A percentile compares a stretch with the other conserved stretches of the same genome.
These are phyloP conservation scores for Fusarium nematophilum DNA, from an alignment of 2,329 filamentous ascomycete species.

Conservation along the genomic window DNA sequence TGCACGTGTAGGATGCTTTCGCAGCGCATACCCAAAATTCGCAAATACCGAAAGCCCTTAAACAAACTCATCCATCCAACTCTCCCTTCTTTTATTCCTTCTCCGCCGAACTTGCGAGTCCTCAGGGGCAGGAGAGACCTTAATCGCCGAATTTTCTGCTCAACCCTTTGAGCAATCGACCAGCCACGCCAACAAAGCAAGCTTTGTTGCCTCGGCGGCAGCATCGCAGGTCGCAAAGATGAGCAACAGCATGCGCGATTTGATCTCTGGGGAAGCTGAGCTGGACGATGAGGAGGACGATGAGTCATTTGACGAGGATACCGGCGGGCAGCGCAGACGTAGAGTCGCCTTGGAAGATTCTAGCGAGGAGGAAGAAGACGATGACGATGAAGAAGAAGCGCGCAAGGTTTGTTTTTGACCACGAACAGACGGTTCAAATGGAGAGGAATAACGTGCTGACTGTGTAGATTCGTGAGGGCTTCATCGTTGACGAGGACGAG, in stretches of 20 bases:
- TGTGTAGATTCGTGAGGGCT: conserved; percentile 85
- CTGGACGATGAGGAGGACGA: conserved; percentile 88
- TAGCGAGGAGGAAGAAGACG: conserved; percentile 91
- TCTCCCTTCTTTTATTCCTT: conserved; percentile 21
- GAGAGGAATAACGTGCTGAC: conserved; percentile 25
- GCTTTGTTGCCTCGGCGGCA: conserved; percentile 43
- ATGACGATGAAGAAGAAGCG: conserved; percentile 89
- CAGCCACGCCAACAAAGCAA: conserved; percentile 24
- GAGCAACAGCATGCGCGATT: conserved; percentile 75
- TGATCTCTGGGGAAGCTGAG: conserved; percentile 88
- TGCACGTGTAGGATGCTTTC: conserved; percentile 43
- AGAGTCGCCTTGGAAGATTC: conserved; percentile 75
- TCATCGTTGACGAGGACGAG: conserved; percentile 94
- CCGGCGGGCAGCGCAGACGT: conserved; percentile 67
- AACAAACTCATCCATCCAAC: conserved; percentile 19
- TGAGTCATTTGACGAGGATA: conserved; percentile 83
- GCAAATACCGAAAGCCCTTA: conserved; percentile 30
- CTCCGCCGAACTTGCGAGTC: conserved; percentile 5
- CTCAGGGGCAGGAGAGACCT: not conserved
- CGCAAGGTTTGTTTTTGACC: conserved; percentile 68
- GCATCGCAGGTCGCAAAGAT: conserved; percentile 57
- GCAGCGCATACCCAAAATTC: conserved; percentile 41
- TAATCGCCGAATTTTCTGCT: conserved; percentile 1
- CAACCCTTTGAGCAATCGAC: conserved; percentile 16
- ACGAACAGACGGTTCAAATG: conserved; percentile 5